Conservation (phyloP, 805 yeast species). For the Dipodascopsis tothii region DNA sequence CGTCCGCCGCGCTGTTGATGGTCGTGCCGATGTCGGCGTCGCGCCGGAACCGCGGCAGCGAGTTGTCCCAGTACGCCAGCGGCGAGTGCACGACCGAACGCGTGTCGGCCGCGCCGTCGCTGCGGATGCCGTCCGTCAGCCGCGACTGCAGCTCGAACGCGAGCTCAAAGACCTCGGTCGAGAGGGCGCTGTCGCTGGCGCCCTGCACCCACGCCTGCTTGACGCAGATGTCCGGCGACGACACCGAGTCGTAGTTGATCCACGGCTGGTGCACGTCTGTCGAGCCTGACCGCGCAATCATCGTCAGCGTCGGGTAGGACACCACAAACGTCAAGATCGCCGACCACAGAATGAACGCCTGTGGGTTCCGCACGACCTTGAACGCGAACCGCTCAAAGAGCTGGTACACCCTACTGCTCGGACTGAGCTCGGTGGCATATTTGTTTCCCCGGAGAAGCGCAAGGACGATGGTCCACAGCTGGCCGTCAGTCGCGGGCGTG, state of each 20-base stretch:
- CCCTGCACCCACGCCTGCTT: conserved; percentile 35
- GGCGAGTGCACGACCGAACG: conserved; percentile 30
- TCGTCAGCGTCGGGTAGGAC: conserved; percentile 43
- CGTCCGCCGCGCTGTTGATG: conserved; percentile 27
- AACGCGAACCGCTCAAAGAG: conserved; percentile 20
- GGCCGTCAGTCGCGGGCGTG: no score
- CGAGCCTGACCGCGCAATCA: conserved; percentile 26
- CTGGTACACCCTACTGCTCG: conserved; percentile 7
- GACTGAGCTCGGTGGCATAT: conserved; percentile 16
- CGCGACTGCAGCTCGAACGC: conserved; percentile 33
- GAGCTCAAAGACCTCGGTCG: conserved; percentile 34
- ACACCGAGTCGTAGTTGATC: conserved; percentile 1
- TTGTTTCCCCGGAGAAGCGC: conserved; percentile 18
- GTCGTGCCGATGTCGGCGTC: conserved; percentile 38
- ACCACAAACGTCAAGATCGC: conserved; percentile 40
- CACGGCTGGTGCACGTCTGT: conserved; percentile 5
- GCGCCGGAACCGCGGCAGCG: conserved; percentile 24
- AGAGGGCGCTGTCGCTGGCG: conserved; percentile 29
- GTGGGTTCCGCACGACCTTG: conserved; percentile 35
- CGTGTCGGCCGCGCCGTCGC: background rate
- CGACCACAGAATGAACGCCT: conserved; percentile 44
- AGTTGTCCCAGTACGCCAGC: conserved; percentile 39
- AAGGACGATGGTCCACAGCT: conserved; percentile 22
- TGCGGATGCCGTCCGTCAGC: conserved; percentile 30
- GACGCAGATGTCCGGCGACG: conserved; percentile 25